Conservation (phyloP, 768 basidiomycete genomes). For the Pulveroboletus frians region DNA sequence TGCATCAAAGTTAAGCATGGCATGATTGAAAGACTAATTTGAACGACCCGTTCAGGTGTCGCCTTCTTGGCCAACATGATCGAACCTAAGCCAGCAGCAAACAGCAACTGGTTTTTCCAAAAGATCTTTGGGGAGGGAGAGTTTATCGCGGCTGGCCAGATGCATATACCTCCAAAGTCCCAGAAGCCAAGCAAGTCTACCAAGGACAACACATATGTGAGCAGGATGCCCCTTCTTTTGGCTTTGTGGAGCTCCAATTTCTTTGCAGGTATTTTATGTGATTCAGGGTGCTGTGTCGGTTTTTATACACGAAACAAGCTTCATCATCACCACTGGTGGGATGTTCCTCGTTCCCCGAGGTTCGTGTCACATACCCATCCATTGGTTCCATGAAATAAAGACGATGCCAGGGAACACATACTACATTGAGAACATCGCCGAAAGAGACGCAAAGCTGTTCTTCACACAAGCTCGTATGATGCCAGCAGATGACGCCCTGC, state of each 20-base stretch:
- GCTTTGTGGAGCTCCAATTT: neutral
- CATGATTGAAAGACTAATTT: neutral
- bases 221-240: conserved; percentile 24
- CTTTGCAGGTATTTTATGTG: conserved; percentile 63
- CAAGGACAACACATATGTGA: conserved; percentile 90
- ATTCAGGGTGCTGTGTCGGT: conserved; percentile 87
- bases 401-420: conserved; percentile 73
- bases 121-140: conserved; percentile 89
- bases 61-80: conserved; percentile 73
- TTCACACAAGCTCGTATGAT: conserved; percentile 82
- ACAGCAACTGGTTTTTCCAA: conserved; percentile 77
- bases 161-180: conserved; percentile 73
- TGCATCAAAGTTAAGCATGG: neutral
- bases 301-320: conserved; percentile 72
- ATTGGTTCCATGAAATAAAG: neutral
- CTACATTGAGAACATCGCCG: conserved; percentile 80
- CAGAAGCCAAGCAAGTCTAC: conserved; percentile 83
- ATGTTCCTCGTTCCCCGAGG: conserved; percentile 91
- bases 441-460: conserved; percentile 77
- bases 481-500: conserved; percentile 26
- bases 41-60: conserved; percentile 49
- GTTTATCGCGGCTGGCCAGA: conserved; percentile 86
- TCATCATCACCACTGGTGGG: conserved; percentile 75
- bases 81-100: conserved; percentile 51
- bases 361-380: conserved; percentile 27